Evolutionary conservation across 2,329 filamentous ascomycete species (phyloP).

Genomic region (Fusarium buxicola): DNA sequence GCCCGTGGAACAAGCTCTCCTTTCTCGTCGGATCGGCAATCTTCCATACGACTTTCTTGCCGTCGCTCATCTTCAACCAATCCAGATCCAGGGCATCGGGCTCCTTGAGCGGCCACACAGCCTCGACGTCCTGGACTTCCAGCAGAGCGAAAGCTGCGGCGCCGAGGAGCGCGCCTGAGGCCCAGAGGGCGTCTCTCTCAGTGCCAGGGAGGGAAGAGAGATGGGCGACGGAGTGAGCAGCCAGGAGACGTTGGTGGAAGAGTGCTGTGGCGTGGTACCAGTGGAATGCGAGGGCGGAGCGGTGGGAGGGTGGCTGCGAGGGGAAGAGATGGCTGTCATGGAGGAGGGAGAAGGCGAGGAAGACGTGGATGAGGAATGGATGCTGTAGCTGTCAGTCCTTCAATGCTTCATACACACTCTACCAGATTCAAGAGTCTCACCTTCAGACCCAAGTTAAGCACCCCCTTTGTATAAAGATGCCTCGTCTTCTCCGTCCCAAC

Average conservation of each 20-base stretch:
- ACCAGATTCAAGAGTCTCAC: slow-evolving; percentile 42
- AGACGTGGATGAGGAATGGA: slow-evolving; percentile 65
- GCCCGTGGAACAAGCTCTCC: slow-evolving; percentile 59
- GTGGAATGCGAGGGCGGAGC: slow-evolving; percentile 56
- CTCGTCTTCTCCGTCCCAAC: slow-evolving; percentile 50
- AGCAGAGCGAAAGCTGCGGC: slow-evolving; percentile 59
- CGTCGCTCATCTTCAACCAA: slow-evolving; percentile 68
- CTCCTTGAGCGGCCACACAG: slow-evolving; percentile 67
- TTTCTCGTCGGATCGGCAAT: slow-evolving; percentile 60
- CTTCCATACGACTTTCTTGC: slow-evolving; percentile 66
- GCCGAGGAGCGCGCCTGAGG: slow-evolving; percentile 60
- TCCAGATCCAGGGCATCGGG: slow-evolving; percentile 59
- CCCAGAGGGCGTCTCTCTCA: slow-evolving; percentile 62
- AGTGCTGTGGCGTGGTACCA: slow-evolving; percentile 60
- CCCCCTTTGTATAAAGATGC: slow-evolving; percentile 51
- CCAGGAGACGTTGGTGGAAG: slow-evolving; percentile 58
- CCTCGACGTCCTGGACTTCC: slow-evolving; percentile 54
- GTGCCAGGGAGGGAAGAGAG: slow-evolving; percentile 44
- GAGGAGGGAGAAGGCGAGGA: slow-evolving; percentile 63
- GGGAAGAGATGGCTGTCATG: slow-evolving; percentile 61
- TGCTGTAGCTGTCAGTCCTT: slow-evolving; percentile 49
- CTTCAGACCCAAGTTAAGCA: slow-evolving; percentile 53
- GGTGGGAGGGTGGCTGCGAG: slow-evolving; percentile 38
- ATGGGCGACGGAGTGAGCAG: slow-evolving; percentile 43
- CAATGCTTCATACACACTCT: background rate